phyloP scores from a whole-genome alignment of 345 rosid genomes.

The Aquilaria malaccensis region DNA sequence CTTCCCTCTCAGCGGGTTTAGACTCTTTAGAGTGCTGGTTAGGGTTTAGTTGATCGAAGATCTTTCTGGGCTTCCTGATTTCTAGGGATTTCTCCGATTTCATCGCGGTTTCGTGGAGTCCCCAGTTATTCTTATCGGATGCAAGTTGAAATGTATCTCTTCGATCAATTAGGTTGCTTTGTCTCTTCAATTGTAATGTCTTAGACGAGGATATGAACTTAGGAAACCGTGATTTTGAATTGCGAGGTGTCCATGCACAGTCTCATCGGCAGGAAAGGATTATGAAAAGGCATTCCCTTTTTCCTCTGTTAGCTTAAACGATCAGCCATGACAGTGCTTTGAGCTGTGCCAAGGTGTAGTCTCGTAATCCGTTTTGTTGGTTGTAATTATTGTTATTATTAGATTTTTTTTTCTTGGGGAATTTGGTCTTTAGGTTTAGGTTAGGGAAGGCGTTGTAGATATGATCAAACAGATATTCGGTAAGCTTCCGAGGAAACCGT shows the following conservation, averaged over 20 bases:
- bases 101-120: constrained; percentile 20
- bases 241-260: neutral
- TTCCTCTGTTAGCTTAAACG: neutral
- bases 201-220: neutral
- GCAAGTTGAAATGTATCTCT: constrained; percentile 21
- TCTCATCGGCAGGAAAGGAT: neutral
- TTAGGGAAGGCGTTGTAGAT: constrained; percentile 18
- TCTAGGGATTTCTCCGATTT: constrained; percentile 9
- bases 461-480: constrained; percentile 84
- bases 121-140: constrained; percentile 7
- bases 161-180: neutral
- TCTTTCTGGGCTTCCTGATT: constrained; percentile 7
- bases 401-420: constrained; percentile 10
- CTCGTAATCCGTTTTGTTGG: neutral
- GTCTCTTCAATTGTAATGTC: constrained; percentile 1
- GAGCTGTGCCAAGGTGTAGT: constrained; percentile 13
- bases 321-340: constrained; percentile 13
- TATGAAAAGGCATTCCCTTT: constrained; percentile 3
- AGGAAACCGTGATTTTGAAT: constrained; percentile 3
- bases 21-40: constrained; percentile 11
- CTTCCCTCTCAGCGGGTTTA: too few relatives aligned
- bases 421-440: constrained; percentile 11
- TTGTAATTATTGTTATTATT: too few relatives aligned
- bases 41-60: constrained; percentile 31
- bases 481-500: constrained; percentile 62